A percentile compares a stretch with the other conserved stretches of the same genome.
phyloP scores from a whole-genome alignment of 1,139 yeast species.

The Taphrina populina region DNA sequence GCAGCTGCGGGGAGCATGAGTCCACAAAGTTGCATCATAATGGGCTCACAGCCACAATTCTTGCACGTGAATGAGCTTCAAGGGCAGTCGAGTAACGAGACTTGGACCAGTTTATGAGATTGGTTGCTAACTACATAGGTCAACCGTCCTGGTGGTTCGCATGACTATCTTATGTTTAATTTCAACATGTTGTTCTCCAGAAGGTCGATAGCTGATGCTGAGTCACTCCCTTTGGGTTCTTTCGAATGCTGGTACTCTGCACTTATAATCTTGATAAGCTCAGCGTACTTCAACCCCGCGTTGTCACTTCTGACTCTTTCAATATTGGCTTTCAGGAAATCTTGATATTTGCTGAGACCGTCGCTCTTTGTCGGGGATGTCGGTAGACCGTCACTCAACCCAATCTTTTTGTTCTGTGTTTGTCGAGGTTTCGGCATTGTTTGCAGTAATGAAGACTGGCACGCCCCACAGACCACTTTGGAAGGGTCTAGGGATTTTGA shows the following conservation, averaged over 20 bases:
- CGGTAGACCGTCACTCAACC: neutral
- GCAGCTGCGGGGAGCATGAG: no score
- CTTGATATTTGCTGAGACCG: constrained; percentile 23
- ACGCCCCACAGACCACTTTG: constrained; percentile 22
- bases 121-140: no score
- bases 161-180: no score
- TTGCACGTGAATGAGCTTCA: no score
- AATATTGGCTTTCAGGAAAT: constrained; percentile 19
- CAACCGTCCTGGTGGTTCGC: no score
- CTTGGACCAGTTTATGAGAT: no score
- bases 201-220: no score
- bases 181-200: no score
- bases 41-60: no score
- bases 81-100: no score
- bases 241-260: constrained; percentile 4
- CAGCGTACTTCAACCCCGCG: constrained; percentile 26
- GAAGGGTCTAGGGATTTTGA: constrained; percentile 33
- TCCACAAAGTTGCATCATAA: no score
- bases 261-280: constrained; percentile 25
- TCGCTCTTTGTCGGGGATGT: constrained; percentile 4
- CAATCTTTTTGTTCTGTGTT: neutral
- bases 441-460: constrained; percentile 23
- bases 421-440: constrained; percentile 20
- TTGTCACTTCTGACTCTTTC: constrained; percentile 1
- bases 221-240: no score